These are phyloP conservation scores for Orbilia ellipsospora DNA, from an alignment of 2,329 filamentous ascomycete genomes.

Conservation along the genomic window DNA sequence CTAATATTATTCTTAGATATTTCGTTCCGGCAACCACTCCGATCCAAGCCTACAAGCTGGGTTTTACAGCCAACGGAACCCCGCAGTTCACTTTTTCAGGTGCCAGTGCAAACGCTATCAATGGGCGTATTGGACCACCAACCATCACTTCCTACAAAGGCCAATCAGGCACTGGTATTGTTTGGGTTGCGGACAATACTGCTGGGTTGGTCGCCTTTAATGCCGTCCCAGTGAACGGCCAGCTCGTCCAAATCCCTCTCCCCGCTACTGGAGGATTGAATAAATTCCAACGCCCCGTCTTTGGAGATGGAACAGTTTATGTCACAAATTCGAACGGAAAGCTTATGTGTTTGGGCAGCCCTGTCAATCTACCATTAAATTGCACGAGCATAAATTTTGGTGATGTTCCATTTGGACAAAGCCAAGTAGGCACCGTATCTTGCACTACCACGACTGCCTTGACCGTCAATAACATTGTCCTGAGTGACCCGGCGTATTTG, in stretches of 20 bases:
- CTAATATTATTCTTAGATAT: constrained; percentile 12
- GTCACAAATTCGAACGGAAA: constrained; percentile 67
- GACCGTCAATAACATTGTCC: constrained; percentile 63
- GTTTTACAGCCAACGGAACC: constrained; percentile 57
- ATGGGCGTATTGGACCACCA: constrained; percentile 67
- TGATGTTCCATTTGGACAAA: constrained; percentile 66
- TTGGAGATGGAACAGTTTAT: constrained; percentile 70
- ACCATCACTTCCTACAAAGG: constrained; percentile 69
- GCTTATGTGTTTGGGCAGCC: constrained; percentile 69
- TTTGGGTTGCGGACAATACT: constrained; percentile 70
- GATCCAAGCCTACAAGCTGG: constrained; percentile 61
- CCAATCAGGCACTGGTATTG: constrained; percentile 68
- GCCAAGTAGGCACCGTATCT: constrained; percentile 64
- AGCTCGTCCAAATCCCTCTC: constrained; percentile 62
- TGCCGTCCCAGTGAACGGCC: constrained; percentile 66
- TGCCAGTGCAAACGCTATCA: constrained; percentile 13
- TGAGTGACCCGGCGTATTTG: constrained; percentile 62
- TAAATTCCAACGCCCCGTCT: constrained; percentile 71
- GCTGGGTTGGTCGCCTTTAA: constrained; percentile 69
- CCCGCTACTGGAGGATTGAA: constrained; percentile 68
- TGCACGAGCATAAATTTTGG: constrained; percentile 64
- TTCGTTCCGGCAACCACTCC: constrained; percentile 39
- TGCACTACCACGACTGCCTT: constrained; percentile 67
- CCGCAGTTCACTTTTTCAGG: constrained; percentile 30
- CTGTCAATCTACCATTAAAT: constrained; percentile 68